Percentiles rank a stretch among this genome's conserved stretches.
phyloP scores from a whole-genome alignment of 2,329 filamentous ascomycete genomes.

The Cylindrodendrum hubeiense region DNA sequence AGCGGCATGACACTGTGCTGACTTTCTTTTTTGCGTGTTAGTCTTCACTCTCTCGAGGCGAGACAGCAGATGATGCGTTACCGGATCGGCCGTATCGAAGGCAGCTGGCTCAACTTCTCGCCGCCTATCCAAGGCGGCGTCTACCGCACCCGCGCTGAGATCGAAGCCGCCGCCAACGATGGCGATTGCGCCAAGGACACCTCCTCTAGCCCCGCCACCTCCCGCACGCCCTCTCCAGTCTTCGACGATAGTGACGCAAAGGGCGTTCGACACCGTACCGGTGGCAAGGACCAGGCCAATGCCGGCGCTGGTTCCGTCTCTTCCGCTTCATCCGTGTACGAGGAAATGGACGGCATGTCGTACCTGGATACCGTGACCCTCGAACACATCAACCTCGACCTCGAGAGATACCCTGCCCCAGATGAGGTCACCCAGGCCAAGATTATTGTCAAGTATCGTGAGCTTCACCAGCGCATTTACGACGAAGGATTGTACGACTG shows the following conservation, averaged over 20 bases:
- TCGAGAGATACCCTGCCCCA: constrained; percentile 83
- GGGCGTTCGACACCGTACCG: constrained; percentile 47
- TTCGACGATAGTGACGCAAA: constrained; percentile 56
- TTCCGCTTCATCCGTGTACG: constrained; percentile 68
- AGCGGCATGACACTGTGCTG: constrained; percentile 13
- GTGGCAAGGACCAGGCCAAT: constrained; percentile 24
- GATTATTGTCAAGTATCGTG: constrained; percentile 86
- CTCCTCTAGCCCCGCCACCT: constrained; percentile 63
- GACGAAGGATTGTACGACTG: constrained; percentile 85
- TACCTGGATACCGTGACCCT: constrained; percentile 80
- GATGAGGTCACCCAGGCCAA: constrained; percentile 79
- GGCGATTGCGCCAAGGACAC: constrained; percentile 34
- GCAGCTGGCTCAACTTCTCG: constrained; percentile 86
- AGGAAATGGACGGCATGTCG: constrained; percentile 66
- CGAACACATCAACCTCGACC: constrained; percentile 80
- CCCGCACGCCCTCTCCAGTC: constrained; percentile 63
- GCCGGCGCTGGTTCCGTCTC: constrained; percentile 65
- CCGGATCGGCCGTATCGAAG: constrained; percentile 85
- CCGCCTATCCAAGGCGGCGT: constrained; percentile 92
- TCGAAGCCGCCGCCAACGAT: constrained; percentile 42
- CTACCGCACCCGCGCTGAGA: constrained; percentile 67
- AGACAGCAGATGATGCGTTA: constrained; percentile 83
- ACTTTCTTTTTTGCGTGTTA: constrained; percentile 51
- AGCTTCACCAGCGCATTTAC: constrained; percentile 77
- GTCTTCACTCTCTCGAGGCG: constrained; percentile 85